Conservation (phyloP, 306 rosid species). For the Inga oerstediana region DNA sequence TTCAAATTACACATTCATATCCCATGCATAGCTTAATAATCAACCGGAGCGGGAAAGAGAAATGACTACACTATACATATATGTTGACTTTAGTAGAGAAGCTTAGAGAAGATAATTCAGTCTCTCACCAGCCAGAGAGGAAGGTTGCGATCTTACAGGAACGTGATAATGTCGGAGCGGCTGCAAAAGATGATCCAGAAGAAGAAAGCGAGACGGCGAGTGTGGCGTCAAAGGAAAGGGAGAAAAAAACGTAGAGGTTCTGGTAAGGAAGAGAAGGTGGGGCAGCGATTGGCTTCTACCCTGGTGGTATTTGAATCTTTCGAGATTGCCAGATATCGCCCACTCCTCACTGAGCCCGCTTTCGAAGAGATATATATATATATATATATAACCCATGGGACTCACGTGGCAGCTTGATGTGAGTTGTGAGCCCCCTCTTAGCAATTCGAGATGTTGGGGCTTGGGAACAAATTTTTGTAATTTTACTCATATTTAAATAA, state of each 20-base stretch:
- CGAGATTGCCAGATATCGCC: slow-evolving; percentile 7
- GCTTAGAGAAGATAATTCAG: neutral
- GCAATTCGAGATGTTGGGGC: too few relatives aligned
- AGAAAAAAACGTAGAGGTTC: neutral
- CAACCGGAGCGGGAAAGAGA: neutral
- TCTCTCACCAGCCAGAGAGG: slow-evolving; percentile 21
- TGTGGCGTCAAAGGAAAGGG: slow-evolving; percentile 6
- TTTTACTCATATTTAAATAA: too few relatives aligned
- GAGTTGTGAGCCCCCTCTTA: too few relatives aligned
- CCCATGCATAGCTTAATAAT: neutral
- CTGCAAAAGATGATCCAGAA: neutral
- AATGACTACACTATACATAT: neutral
- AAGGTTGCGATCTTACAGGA: slow-evolving; percentile 34
- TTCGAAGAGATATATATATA: neutral
- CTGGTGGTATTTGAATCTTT: slow-evolving; percentile 16
- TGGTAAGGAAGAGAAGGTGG: neutral
- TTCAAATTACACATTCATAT: slow-evolving; percentile 7
- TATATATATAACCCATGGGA: too few relatives aligned
- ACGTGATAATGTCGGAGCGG: slow-evolving; percentile 5
- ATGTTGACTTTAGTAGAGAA: neutral
- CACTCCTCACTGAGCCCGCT: neutral
- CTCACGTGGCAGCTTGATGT: too few relatives aligned
- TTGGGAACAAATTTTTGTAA: too few relatives aligned
- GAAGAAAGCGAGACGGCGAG: neutral
- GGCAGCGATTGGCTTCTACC: neutral